These are phyloP conservation scores for Tylopilus sp. DNA, from an alignment of 1,284 basidiomycete genomes.

Conservation along the genomic window DNA sequence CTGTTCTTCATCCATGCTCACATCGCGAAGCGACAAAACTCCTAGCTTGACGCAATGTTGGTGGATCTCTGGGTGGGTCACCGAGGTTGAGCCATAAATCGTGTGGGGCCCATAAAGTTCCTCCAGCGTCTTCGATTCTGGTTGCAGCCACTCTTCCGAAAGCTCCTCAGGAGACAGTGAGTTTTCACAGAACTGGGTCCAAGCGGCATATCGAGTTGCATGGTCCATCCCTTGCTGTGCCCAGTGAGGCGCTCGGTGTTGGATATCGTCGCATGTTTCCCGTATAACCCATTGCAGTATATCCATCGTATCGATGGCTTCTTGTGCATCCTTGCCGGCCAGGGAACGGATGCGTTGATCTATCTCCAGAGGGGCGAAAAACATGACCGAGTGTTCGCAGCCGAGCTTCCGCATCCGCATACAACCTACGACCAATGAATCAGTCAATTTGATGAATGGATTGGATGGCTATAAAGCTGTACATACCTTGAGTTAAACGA, in stretches of 20 bases:
- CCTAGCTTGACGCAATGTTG: constrained; percentile 31
- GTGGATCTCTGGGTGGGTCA: constrained; percentile 26
- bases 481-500: constrained; percentile 46
- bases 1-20: constrained; percentile 42
- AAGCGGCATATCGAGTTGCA: constrained; percentile 31
- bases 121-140: constrained; percentile 37
- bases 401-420: constrained; percentile 3
- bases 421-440: neutral
- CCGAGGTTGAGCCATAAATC: neutral
- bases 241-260: constrained; percentile 41
- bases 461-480: too few relatives aligned
- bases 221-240: constrained; percentile 46
- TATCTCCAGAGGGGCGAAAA: neutral
- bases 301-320: constrained; percentile 30
- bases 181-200: constrained; percentile 21
- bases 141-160: constrained; percentile 33
- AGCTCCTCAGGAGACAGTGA: constrained; percentile 14
- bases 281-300: constrained; percentile 44
- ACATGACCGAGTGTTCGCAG: neutral
- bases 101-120: constrained; percentile 33
- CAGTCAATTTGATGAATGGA: neutral
- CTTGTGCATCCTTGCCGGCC: neutral
- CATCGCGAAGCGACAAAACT: constrained; percentile 5
- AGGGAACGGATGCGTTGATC: neutral
- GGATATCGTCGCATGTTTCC: constrained; percentile 44